A percentile compares a stretch with the other conserved stretches of the same genome.
Evolutionary conservation across 768 basidiomycete species (phyloP).

Genomic region (Boletus pseudo-olivaceus): DNA sequence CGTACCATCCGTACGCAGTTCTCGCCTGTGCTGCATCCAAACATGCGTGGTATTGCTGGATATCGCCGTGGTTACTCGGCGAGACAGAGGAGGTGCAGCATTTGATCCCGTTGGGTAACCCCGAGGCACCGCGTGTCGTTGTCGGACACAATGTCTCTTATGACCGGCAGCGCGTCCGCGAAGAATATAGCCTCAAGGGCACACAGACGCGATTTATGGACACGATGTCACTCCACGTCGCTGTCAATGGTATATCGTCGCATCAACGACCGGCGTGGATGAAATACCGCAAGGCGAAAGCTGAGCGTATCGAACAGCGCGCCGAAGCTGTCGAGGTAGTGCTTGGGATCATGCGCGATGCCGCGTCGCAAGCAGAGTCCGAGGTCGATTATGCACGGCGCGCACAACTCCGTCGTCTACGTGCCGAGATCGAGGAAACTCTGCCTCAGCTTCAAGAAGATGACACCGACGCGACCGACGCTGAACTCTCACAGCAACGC

Average conservation of each 20-base stretch:
- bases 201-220: conserved; percentile 83
- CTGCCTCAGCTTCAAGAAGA: conserved; percentile 35
- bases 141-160: conserved; percentile 96
- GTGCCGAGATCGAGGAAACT: conserved; percentile 39
- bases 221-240: conserved; percentile 93
- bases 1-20: conserved; percentile 75
- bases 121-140: conserved; percentile 54
- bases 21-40: conserved; percentile 85
- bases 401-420: conserved; percentile 38
- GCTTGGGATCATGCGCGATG: conserved; percentile 48
- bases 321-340: conserved; percentile 64
- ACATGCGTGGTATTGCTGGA: conserved; percentile 93
- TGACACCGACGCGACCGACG: conserved; percentile 39
- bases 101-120: conserved; percentile 69
- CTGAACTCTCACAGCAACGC: conserved; percentile 47
- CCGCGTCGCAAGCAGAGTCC: conserved; percentile 31
- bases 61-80: conserved; percentile 87
- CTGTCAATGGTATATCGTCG: conserved; percentile 90
- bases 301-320: conserved; percentile 48
- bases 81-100: conserved; percentile 56
- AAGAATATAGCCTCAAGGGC: conserved; percentile 73
- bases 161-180: conserved; percentile 76
- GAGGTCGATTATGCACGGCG: conserved; percentile 40
- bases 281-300: conserved; percentile 73
- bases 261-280: conserved; percentile 94